Evolutionary conservation across 768 basidiomycete genomes (phyloP).

Genomic region (Suillus tomentosus): DNA sequence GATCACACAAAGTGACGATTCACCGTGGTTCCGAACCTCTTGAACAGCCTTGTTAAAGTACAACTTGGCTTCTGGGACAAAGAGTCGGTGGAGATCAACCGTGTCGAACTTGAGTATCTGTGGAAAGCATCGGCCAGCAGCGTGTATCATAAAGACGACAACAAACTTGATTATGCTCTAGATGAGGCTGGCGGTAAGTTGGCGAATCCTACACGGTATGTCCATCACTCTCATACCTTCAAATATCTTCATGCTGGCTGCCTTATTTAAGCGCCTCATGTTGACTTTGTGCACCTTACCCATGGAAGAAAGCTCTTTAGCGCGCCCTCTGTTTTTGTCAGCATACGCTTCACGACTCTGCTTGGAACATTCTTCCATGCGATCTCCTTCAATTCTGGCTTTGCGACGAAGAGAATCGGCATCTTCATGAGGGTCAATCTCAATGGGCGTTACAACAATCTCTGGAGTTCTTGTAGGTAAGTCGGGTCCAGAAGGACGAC

Average conservation of each 20-base stretch:
- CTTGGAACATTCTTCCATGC: conserved; percentile 64
- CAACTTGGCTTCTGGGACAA: conserved; percentile 84
- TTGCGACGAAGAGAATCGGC: conserved; percentile 64
- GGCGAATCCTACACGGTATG: background rate
- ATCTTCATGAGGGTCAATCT: background rate
- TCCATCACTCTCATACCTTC: conserved; percentile 48
- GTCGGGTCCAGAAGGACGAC: background rate
- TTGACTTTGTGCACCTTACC: conserved; percentile 74
- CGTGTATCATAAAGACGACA: background rate
- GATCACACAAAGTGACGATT: conserved; percentile 67
- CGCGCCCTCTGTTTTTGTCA: conserved; percentile 64
- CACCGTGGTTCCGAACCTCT: conserved; percentile 56
- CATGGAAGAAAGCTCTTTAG: conserved; percentile 75
- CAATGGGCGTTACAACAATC: background rate
- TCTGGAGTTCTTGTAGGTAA: background rate
- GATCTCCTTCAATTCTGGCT: conserved; percentile 73
- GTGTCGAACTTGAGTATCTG: conserved; percentile 51
- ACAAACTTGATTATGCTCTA: conserved; percentile 11
- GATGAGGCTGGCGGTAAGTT: background rate
- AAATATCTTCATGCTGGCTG: conserved; percentile 85
- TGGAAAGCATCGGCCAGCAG: background rate
- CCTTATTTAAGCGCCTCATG: conserved; percentile 72
- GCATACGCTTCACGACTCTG: conserved; percentile 70
- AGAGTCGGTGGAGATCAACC: conserved; percentile 83
- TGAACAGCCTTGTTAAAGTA: conserved; percentile 67